Evolutionary conservation across 2,329 filamentous ascomycete species (phyloP), one percentile per base, ranked within the genome.

Genomic region (Fusarium redolens): DNA sequence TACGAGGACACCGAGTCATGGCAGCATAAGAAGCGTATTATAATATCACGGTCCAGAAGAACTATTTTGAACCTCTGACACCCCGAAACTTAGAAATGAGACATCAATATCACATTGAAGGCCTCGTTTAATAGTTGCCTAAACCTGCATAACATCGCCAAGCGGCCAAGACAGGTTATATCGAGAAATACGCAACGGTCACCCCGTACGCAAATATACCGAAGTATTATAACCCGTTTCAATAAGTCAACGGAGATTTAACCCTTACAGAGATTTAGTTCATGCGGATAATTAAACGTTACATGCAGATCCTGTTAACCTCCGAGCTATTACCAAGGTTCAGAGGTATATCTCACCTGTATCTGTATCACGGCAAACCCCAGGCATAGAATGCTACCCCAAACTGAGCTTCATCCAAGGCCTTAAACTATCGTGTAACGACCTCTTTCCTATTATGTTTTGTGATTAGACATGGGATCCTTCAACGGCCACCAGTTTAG

Each of bases 391-490:
- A 7, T 35, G 22, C 22, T 48, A 57, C 54, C 40, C n/a, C 38
- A 14, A 47, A 35, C n/a, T 8, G 12, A 48, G 18, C 18, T 44
- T 18, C 3, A 18, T 25, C 30, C 30, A 18, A 35, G 12, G 12
- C 40, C 40, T 37, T 52, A 37, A 52, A 37, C 33, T 43, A 44
- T n/a, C 14, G 4, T 45, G 40, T 35, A 48, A 48, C 54, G 54
- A 43, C 3, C 40, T 57, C 20, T 40, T 57, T 57, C 40, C 40
- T 57, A 13, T 28, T 57, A 13, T n/a, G 54, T 57, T 57, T 57
- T 25, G 40, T 10, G 13, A 13, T 28, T 47, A 31, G 52, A 28
- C 60, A 60, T n/a, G 60, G 52, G 31, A 58, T 45, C 59, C 38
- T 38, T 22, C 31, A 44, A 58, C 50, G 18, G 37, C 17, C 30